Percentiles rank a stretch among this genome's conserved stretches.
Conservation (phyloP, 805 yeast genomes). For the Alloascoidea africana region DNA sequence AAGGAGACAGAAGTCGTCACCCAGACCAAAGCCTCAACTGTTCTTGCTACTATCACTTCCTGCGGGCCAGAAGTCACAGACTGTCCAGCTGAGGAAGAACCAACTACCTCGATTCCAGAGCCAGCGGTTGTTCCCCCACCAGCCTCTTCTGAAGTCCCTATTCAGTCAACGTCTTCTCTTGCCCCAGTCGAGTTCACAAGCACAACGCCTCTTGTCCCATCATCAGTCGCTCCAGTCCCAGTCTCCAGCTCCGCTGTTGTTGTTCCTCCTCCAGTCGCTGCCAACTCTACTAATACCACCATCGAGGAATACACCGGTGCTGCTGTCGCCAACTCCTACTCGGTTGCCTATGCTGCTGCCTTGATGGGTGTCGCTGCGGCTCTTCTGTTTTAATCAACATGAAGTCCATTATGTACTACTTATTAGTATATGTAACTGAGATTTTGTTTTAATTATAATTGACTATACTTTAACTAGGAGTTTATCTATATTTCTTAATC, state of each 20-base stretch:
- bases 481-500: no score
- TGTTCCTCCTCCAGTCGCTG: constrained; percentile 8
- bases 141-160: constrained; percentile 8
- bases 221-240: constrained; percentile 4
- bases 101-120: constrained; percentile 9
- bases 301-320: constrained; percentile 7
- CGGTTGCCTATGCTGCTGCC: constrained; percentile 10
- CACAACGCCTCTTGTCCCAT: constrained; percentile 9
- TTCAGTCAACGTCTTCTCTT: constrained; percentile 7
- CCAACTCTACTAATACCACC: constrained; percentile 8
- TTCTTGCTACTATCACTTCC: constrained; percentile 30
- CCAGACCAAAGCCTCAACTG: constrained; percentile 19
- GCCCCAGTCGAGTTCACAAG: constrained; percentile 6
- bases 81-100: constrained; percentile 25
- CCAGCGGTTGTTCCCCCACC: constrained; percentile 11
- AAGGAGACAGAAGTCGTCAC: constrained; percentile 22
- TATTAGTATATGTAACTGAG: no score
- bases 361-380: constrained; percentile 9
- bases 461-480: no score
- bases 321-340: constrained; percentile 8
- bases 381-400: no score
- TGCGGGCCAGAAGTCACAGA: constrained; percentile 29
- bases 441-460: no score
- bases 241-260: constrained; percentile 12
- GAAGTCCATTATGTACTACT: no score